Evolutionary conservation across 495 filamentous ascomycete genomes (phyloP), one percentile per base, ranked within the genome.

Genomic region (Penicillium ucsense): DNA sequence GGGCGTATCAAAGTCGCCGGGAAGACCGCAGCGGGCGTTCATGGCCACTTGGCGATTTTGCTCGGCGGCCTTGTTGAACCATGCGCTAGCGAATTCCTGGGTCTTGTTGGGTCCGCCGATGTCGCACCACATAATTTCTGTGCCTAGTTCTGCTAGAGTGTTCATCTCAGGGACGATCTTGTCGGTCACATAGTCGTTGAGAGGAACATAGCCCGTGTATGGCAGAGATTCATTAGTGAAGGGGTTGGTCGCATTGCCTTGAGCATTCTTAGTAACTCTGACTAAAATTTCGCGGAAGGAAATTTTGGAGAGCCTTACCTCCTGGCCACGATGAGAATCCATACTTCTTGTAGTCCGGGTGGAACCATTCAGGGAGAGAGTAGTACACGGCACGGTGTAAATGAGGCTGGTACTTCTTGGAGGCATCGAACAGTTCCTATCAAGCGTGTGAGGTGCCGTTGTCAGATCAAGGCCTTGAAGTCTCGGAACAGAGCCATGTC

Each of bases 61-160:
- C 7, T 48, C 33, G 1, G 62, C 59, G 3, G 65, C 62, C 0
- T 39, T 44, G 50, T 75, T 76, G 56, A 67, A 78, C 71, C 70
- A 80, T 3, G 35, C 30, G 0, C 69, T 54, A 3, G 77, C 77
- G 47, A 78, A 78, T 4, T 57, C 53, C 1, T 70, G 65, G 0
- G 73, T 77, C 4, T 52, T 35, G 55, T 79, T 79, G 3, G 75
- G 64, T 1, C 65, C 74, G 6, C 76, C 76, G 37, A 67, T 69
- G 49, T 79, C 75, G 52, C 75, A 78, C 76, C 76, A 80, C 70
- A 80, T 74, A 35, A 80, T 77, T 36, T 80, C 77, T 0, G 70
- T 75, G 5, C 60, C 64, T 56, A 70, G 70, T 10, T 62, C 51
- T 2, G 75, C 73, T 2, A 79, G 59, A 0, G 64, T 68, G 5